Base-by-base conservation (phyloP, 208 protist genomes). In the Histomonas meleagridis region DNA sequence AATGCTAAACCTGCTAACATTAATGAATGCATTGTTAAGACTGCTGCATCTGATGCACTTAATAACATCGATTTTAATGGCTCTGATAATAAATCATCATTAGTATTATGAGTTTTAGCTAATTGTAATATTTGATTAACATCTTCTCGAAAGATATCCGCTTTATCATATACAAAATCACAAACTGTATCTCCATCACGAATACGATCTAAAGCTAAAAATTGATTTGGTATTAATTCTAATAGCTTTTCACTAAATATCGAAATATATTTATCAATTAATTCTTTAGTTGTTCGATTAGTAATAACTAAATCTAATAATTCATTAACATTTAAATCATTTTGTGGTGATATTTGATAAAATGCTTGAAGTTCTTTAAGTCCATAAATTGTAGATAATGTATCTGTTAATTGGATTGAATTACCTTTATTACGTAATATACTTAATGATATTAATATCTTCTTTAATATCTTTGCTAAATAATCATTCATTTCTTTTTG, bases 131-230 rank as follows among this genome's bases (percentile, higher is more conserved):
- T 28, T 2, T 32, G 5, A 23, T 81, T 81, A 10, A 81, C 70
- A 28, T 81, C 43, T 16, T 81, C 70, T 18, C 70, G 2, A 23
- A 81, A 81, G 1, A 81, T 9, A n/a, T 81, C 70, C 23, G 70
- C 70, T 23, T 81, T 81, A 43, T 81, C 70, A 43, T 81, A 81
- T 53, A 81, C 70, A 43, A 81, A 81, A 51, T 81, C 70, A 23
- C 70, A 81, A 43, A 81, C 70, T 21, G 70, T 81, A 81, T 81
- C 70, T 12, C 40, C 23, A 28, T 81, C 70, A 32, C 70, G 7
- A 43, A 81, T 81, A 32, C 70, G n/a, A 46, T 81, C 70, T 21
- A 81, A 21, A 18, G 7, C 3, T 18, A 10, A 38, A 23, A 81
- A 81, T 43, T 46, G 26, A 10, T 32, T 46, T 81, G 70, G 70